Evolutionary conservation across 495 filamentous ascomycete species (phyloP), one percentile per base, ranked within the genome.

Genomic region (Emericellopsis terricola): DNA sequence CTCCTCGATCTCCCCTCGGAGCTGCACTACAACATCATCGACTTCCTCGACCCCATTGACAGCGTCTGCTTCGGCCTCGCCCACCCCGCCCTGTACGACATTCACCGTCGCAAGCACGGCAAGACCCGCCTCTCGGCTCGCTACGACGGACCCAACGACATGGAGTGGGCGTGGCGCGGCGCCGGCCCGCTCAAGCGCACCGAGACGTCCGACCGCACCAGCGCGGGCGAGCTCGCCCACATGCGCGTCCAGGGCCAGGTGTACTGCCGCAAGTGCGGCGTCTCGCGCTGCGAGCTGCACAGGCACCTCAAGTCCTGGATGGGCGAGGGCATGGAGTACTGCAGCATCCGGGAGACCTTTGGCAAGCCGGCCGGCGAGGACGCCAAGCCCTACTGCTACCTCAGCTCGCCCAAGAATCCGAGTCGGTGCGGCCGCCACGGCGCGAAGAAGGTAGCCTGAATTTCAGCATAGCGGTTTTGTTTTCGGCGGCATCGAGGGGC

Each of bases 31-130:
- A 51, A 60, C 30, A 59, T 78, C 39, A 56, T 65, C 38, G 52
- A 61, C 40, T 59, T 62, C 43, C 57, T 78, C 17, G 59, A 65
- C 41, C 56, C 63, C 17, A 65, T 69, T 42, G 68, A 72, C 45
- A 56, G 59, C 47, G 58, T 62, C 37, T 62, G 60, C 41, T 56
- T 78, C 9, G 63, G 62, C 9, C 51, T 73, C 14, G 63, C 69
- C 9, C 59, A 51, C 50, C 45, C 42, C 30, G 53, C 59, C 36
- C 57, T 66, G 37, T 70, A 70, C 48, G 44, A 48, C n/a, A 57
- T 70, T 36, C 64, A 62, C 52, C 53, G 55, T 19, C 50, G 49
- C 29, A 55, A 66, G 40, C 57, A 63, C 41, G 64, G 64, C 31
- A 55, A 46, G 20, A 55, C 68, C n/a, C 41, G 59, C 28, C 55